Conservation (phyloP, 257 asterid genomes). For the Parsonsia alboflavescens region DNA sequence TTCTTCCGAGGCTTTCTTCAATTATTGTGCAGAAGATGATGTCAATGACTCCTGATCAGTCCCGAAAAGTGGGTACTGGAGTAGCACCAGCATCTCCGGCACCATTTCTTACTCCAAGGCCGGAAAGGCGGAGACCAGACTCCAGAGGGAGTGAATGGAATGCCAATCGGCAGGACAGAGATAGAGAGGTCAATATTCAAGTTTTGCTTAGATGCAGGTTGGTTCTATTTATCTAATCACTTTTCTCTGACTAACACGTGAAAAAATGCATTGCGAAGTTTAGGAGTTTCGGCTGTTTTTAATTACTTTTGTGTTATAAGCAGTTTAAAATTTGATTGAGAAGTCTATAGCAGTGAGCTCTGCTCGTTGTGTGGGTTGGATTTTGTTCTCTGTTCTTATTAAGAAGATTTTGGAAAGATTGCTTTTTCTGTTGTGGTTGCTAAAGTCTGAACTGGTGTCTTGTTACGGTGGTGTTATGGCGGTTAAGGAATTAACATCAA, state of each 20-base stretch:
- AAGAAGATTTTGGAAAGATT: neutral
- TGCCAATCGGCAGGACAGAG: slow-evolving; percentile 46
- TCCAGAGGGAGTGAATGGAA: slow-evolving; percentile 54
- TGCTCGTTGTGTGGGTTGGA: neutral
- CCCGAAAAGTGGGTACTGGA: slow-evolving; percentile 48
- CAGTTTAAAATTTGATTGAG: neutral
- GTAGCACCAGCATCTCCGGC: slow-evolving; percentile 65
- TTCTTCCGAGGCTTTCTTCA: neutral
- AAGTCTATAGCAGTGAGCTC: neutral
- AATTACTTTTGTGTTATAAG: neutral
- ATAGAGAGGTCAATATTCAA: slow-evolving; percentile 73
- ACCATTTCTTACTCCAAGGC: slow-evolving; percentile 73
- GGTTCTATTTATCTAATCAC: neutral
- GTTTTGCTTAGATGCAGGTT: slow-evolving; percentile 92
- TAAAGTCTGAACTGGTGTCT: too few species aligned
- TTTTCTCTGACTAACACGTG: neutral
- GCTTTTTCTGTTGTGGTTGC: too few species aligned
- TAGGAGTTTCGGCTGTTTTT: neutral
- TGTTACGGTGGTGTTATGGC: too few species aligned
- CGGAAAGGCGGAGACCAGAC: slow-evolving; percentile 63
- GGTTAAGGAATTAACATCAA: too few species aligned
- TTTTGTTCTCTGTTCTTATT: neutral
- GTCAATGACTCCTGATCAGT: slow-evolving; percentile 60
- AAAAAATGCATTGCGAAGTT: neutral
- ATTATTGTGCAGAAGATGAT: slow-evolving; percentile 29